These are phyloP conservation scores for Annona cherimola DNA, from an alignment of 164 flowering plant genomes.

Conservation along the genomic window DNA sequence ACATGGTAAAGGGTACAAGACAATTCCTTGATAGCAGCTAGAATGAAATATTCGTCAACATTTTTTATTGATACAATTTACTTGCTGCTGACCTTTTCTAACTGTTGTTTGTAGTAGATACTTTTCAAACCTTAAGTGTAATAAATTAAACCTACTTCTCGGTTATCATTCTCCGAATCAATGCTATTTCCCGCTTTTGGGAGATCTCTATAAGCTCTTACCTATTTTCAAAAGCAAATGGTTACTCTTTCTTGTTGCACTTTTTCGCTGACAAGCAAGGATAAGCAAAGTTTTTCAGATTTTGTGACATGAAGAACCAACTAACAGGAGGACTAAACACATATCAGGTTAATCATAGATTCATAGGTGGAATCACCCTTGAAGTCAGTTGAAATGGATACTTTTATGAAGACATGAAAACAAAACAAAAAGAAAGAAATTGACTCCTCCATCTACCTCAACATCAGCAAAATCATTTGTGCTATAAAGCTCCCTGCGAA, in stretches of 20 bases:
- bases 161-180: background rate
- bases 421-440: background rate
- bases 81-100: background rate
- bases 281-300: background rate
- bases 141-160: too few species aligned
- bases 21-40: too few species aligned
- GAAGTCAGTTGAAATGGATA: background rate
- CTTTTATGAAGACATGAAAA: background rate
- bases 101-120: background rate
- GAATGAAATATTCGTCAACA: too few species aligned
- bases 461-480: constrained; percentile 83
- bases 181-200: background rate
- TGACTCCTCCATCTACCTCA: constrained; percentile 40
- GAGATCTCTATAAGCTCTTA: background rate
- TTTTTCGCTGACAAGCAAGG: background rate
- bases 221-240: background rate
- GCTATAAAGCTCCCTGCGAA: constrained; percentile 75
- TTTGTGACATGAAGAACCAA: background rate
- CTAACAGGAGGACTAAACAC: background rate
- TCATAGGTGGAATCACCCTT: background rate
- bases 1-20: background rate
- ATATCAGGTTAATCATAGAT: background rate
- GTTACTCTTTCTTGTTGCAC: background rate
- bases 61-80: background rate
- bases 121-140: background rate